Evolutionary conservation across 208 protist genomes (phyloP).

Genomic region (Wallacemonas rigidus): DNA sequence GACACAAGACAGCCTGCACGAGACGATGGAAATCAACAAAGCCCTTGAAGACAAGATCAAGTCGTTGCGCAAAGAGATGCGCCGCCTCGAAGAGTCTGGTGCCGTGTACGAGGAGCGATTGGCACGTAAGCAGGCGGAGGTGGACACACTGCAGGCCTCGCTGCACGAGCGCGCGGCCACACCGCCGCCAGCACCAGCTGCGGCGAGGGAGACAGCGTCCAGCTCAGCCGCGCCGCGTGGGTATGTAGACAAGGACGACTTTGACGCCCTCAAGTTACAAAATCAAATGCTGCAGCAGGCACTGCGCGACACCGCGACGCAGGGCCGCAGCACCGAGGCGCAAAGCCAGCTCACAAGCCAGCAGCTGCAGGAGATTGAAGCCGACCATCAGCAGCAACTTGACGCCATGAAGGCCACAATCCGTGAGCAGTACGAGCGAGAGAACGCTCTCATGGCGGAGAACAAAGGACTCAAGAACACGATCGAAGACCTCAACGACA

Average conservation of each 20-base stretch:
- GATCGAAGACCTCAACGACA: conserved; percentile 39
- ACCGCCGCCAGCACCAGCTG: background rate
- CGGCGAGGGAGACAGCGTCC: background rate
- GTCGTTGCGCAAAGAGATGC: background rate
- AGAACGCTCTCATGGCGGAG: conserved; percentile 35
- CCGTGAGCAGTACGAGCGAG: conserved; percentile 45
- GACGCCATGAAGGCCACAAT: conserved; percentile 62
- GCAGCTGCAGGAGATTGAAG: conserved; percentile 56
- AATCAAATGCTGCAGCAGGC: conserved; percentile 61
- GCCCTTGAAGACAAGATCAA: conserved; percentile 12
- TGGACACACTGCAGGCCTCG: conserved; percentile 39
- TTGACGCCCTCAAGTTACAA: conserved; percentile 55
- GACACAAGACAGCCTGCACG: conserved; percentile 31
- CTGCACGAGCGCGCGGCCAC: conserved; percentile 17
- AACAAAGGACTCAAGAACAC: conserved; percentile 36
- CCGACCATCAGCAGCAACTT: conserved; percentile 67
- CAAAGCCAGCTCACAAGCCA: conserved; percentile 34
- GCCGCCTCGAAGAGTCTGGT: conserved; percentile 1
- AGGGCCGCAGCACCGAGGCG: conserved; percentile 27
- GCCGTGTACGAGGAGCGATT: conserved; percentile 24
- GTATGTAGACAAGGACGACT: conserved; percentile 62
- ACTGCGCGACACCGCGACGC: conserved; percentile 39
- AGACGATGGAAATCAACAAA: conserved; percentile 32
- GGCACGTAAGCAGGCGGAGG: conserved; percentile 38
- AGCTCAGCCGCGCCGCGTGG: conserved; percentile 18